Evolutionary conservation across 2,329 filamentous ascomycete species (phyloP).

Genomic region (Penicillium aurantiogriseum): DNA sequence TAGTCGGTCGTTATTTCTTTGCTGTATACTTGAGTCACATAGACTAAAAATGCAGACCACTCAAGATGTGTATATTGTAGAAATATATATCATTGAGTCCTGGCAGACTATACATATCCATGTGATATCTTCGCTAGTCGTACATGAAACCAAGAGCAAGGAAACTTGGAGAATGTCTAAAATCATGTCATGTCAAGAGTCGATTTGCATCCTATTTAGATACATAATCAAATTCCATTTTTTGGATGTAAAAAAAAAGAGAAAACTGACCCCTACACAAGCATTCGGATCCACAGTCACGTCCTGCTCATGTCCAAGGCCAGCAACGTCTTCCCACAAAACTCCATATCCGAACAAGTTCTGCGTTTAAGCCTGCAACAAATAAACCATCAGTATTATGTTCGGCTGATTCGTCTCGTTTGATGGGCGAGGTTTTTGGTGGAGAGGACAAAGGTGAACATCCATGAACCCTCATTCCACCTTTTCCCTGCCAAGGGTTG

Average conservation of each 20-base stretch:
- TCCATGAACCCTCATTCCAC: neutral
- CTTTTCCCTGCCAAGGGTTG: neutral
- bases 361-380: slow-evolving; percentile 34
- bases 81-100: neutral
- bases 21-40: neutral
- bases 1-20: neutral
- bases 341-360: slow-evolving; percentile 36
- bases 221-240: slow-evolving; percentile 41
- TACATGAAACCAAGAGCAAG: slow-evolving; percentile 5
- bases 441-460: neutral
- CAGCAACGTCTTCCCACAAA: slow-evolving; percentile 36
- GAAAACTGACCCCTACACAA: slow-evolving; percentile 33
- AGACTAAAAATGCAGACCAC: neutral
- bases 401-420: neutral
- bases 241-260: slow-evolving; percentile 33
- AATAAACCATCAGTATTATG: slow-evolving; percentile 7
- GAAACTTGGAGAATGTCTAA: slow-evolving; percentile 12
- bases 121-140: neutral
- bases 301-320: slow-evolving; percentile 29
- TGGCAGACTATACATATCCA: neutral
- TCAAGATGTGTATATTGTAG: neutral
- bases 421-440: neutral
- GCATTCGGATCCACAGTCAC: slow-evolving; percentile 34
- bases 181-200: slow-evolving; percentile 41
- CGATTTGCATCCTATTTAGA: slow-evolving; percentile 43